A percentile compares a stretch with the other conserved stretches of the same genome.
Evolutionary conservation across 2,329 filamentous ascomycete genomes (phyloP).

Genomic region (Teratosphaeria zuluensis): DNA sequence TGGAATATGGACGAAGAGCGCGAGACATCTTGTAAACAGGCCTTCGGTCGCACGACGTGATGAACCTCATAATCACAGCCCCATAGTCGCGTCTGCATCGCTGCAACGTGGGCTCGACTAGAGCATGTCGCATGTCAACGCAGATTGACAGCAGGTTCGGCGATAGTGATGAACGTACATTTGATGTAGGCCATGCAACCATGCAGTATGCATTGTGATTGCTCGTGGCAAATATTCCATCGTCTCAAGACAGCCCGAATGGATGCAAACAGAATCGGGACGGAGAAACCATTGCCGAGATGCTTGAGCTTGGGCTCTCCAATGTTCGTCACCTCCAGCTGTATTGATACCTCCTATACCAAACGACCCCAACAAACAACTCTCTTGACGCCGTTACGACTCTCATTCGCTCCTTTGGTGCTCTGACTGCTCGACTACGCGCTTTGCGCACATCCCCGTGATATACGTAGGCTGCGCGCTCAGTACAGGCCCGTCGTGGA

Average conservation of each 20-base stretch:
- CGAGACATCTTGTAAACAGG: too few relatives aligned
- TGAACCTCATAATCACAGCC: too few relatives aligned
- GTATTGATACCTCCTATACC: conserved; percentile 3
- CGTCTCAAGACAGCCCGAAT: too few relatives aligned
- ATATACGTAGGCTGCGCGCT: conserved; percentile 2
- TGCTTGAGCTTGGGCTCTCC: neutral
- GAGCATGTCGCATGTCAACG: too few relatives aligned
- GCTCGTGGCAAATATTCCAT: too few relatives aligned
- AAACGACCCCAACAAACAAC: conserved; percentile 20
- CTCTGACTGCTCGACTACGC: conserved; percentile 6
- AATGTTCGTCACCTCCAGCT: neutral
- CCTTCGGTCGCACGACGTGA: too few relatives aligned
- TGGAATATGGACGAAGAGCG: neutral
- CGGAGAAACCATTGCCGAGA: neutral
- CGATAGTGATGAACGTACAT: too few relatives aligned
- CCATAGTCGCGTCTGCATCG: too few relatives aligned
- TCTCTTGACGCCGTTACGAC: conserved; percentile 22
- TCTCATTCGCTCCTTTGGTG: conserved; percentile 22
- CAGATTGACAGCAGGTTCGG: too few relatives aligned
- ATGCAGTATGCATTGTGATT: too few relatives aligned
- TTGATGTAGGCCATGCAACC: too few relatives aligned
- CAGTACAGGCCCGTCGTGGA: neutral
- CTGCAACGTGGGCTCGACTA: too few relatives aligned
- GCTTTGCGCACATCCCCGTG: conserved; percentile 7
- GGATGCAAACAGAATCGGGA: neutral